phyloP scores from a whole-genome alignment of 1,284 basidiomycete genomes.

The Hemileia vastatrix region DNA sequence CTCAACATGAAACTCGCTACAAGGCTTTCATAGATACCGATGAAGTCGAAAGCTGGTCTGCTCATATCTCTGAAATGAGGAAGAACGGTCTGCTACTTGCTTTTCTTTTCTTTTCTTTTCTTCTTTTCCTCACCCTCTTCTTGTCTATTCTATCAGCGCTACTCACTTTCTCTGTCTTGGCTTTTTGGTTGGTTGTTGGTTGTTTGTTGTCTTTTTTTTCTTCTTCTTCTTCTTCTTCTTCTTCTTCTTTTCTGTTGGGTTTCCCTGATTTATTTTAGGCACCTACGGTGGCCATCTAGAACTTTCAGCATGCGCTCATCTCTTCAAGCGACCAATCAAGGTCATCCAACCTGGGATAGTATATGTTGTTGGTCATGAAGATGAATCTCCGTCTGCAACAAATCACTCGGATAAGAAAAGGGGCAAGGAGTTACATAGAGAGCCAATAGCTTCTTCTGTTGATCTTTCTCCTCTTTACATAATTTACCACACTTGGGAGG shows the following conservation, averaged over 20 bases:
- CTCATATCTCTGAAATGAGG: slow-evolving; percentile 64
- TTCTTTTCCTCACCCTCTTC: not conserved
- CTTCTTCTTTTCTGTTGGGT: too few species aligned
- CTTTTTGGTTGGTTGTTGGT: not conserved
- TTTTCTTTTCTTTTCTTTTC: not conserved
- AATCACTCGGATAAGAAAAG: not conserved
- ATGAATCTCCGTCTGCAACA: slow-evolving; percentile 25
- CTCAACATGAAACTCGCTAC: slow-evolving; percentile 59
- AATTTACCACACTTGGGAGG: slow-evolving; percentile 35
- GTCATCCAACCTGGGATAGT: slow-evolving; percentile 71
- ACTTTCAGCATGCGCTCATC: slow-evolving; percentile 75
- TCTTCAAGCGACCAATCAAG: slow-evolving; percentile 67
- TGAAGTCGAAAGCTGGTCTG: slow-evolving; percentile 52
- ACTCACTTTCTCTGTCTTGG: not conserved
- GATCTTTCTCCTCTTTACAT: slow-evolving; percentile 27
- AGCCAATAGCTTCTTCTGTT: too few species aligned
- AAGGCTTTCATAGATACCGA: slow-evolving; percentile 82
- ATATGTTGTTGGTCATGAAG: slow-evolving; percentile 40
- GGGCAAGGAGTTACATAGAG: not conserved
- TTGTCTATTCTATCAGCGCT: not conserved
- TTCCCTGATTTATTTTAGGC: too few species aligned
- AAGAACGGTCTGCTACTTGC: slow-evolving; percentile 55
- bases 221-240: not conserved
- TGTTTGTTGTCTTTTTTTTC: not conserved
- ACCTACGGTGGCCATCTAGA: slow-evolving; percentile 88